Base-by-base conservation (phyloP, 192 early-diverging fungal genomes). In the Podila epicladia region DNA sequence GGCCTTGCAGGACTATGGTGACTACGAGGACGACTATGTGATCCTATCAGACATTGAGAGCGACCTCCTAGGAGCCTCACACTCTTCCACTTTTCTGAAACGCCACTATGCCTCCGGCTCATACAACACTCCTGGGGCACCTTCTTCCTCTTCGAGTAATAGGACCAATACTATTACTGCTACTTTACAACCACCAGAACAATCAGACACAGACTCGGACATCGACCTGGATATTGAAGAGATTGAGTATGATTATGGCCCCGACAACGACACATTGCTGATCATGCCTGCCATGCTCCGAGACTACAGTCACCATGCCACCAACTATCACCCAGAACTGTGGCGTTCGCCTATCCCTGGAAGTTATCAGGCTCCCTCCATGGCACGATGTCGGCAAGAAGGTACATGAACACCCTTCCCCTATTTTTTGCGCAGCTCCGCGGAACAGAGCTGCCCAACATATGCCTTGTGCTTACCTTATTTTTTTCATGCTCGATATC, bases 261-360 rank as follows among this genome's bases (percentile, higher is more conserved):
- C 64, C 32, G 77, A 80, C 28, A 80, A 58, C 31, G 77, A 80
- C 19, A 55, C 66, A 2, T 49, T 80, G 17, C 24, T 80, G 26
- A 80, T 80, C 62, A 80, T 80, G 77, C 77, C 77, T 0, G 65
- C 77, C 0, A 80, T 80, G 77, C 37, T 80, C 29, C 77, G 71
- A 31, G 58, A 80, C 48, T 80, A 80, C 32, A 72, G 70, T 48
- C 77, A 80, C 26, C 77, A 80, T 61, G 77, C 77, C 2, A 80
- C 77, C 61, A 80, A 80, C 29, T 80, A 80, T 17, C 77, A 80
- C 29, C 77, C 77, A 0, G 77, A 80, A 24, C 71, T 80, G 3
- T 80, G 77, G 77, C 37, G 62, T 11, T 24, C 74, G n/a, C 71
- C 71, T 12, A 65, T 69, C 32, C 77, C 77, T 19, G 70, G 67